These are phyloP conservation scores for Bacterosira constricta DNA, from an alignment of 108 stramenopile genomes.

Conservation along the genomic window DNA sequence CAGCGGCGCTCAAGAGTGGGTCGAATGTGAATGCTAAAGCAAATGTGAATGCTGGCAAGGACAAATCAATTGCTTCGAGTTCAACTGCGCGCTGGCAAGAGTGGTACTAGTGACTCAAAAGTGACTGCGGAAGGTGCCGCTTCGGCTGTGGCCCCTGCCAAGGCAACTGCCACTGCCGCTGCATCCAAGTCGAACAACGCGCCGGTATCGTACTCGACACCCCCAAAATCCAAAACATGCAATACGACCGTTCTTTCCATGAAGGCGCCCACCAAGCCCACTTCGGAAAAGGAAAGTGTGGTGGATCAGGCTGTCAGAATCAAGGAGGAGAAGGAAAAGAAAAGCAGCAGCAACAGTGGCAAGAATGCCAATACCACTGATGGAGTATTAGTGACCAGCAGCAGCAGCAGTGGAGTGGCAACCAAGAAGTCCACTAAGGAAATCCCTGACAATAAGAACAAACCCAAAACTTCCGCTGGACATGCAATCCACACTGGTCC, in stretches of 20 bases:
- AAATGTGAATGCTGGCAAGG: not conserved
- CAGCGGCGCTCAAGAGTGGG: too few species aligned
- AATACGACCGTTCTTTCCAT: constrained; percentile 1
- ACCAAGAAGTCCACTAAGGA: too few species aligned
- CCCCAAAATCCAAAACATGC: constrained; percentile 4
- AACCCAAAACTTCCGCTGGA: not conserved
- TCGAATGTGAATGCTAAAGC: too few species aligned
- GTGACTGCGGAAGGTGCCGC: not conserved
- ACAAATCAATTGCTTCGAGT: not conserved
- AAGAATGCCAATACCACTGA: too few species aligned
- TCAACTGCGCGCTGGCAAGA: not conserved
- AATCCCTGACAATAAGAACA: too few species aligned
- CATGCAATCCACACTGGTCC: not conserved
- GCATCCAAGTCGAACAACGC: not conserved
- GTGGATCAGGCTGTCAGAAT: constrained; percentile 23
- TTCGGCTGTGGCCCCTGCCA: not conserved
- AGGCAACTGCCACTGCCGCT: not conserved
- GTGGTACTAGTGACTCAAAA: constrained; percentile 1
- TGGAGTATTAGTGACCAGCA: too few species aligned
- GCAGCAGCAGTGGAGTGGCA: too few species aligned
- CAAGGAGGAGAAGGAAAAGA: constrained; percentile 7
- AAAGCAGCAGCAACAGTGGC: too few species aligned
- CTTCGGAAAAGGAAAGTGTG: constrained; percentile 31
- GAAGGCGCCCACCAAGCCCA: constrained; percentile 33
- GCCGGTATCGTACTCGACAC: not conserved